phyloP scores from a whole-genome alignment of 2,329 filamentous ascomycete species.

The Coniochaeta sp. region DNA sequence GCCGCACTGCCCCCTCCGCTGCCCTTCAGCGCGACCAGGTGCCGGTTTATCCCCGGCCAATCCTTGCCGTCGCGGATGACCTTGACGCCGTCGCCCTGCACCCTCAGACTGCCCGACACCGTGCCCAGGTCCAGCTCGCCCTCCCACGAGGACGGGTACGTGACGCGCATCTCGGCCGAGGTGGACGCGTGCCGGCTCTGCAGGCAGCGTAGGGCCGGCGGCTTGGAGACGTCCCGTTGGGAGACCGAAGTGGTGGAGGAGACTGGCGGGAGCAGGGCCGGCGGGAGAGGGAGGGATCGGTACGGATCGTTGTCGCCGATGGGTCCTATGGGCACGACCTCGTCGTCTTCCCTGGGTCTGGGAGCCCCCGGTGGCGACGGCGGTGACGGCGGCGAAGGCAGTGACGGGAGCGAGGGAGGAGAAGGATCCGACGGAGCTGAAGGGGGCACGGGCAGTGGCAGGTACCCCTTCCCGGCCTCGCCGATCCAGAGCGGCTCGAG shows the following conservation, averaged over 20 bases:
- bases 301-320: constrained; percentile 11
- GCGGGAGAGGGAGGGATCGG: constrained; percentile 12
- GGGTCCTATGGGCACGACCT: background rate
- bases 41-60: constrained; percentile 23
- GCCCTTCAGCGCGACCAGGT: constrained; percentile 33
- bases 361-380: background rate
- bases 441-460: constrained; percentile 9
- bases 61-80: constrained; percentile 23
- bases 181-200: constrained; percentile 34
- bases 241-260: background rate
- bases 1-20: constrained; percentile 5
- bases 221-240: too few species aligned
- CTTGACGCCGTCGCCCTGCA: constrained; percentile 34
- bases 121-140: constrained; percentile 33
- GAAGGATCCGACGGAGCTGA: constrained; percentile 2
- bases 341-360: background rate
- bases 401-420: background rate
- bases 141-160: constrained; percentile 42
- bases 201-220: constrained; percentile 25
- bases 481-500: constrained; percentile 37
- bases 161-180: constrained; percentile 33
- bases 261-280: background rate
- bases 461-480: constrained; percentile 6
- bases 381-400: background rate
- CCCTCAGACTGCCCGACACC: constrained; percentile 30